Evolutionary conservation across 2,329 filamentous ascomycete genomes (phyloP).

Genomic region (Talaromyces atroroseus): DNA sequence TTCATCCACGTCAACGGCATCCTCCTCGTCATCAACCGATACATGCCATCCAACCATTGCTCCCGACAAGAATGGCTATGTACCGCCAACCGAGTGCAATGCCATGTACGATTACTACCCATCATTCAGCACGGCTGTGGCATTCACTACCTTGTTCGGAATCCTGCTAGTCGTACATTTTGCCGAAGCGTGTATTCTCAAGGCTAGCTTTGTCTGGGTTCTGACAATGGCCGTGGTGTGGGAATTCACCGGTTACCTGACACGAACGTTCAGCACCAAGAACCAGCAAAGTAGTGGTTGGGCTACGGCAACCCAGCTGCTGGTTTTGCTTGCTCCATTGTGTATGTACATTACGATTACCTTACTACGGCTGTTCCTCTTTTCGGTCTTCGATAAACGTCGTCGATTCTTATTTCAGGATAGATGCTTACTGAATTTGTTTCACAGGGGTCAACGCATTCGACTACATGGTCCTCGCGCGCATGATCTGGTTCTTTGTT

Average conservation of each 20-base stretch:
- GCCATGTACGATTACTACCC: conserved; percentile 28
- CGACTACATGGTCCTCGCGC: conserved; percentile 43
- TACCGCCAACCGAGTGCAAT: conserved; percentile 17
- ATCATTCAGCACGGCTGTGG: conserved; percentile 31
- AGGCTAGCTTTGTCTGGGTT: conserved; percentile 39
- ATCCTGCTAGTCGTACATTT: conserved; percentile 27
- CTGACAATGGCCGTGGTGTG: conserved; percentile 39
- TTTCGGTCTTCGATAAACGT: no score
- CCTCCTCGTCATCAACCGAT: conserved; percentile 2
- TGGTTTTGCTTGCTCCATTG: conserved; percentile 41
- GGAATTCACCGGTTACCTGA: conserved; percentile 36
- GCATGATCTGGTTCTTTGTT: conserved; percentile 43
- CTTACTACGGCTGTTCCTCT: background rate
- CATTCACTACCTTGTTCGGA: conserved; percentile 34
- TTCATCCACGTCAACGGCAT: background rate
- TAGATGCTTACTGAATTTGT: background rate
- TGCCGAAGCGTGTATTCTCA: conserved; percentile 27
- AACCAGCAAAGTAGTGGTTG: conserved; percentile 32
- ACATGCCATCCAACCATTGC: conserved; percentile 18
- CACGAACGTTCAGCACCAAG: conserved; percentile 37
- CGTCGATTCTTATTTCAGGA: background rate
- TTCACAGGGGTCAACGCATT: conserved; percentile 39
- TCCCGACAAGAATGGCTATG: conserved; percentile 21
- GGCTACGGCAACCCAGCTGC: conserved; percentile 32
- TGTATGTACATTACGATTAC: background rate